Base-by-base conservation (phyloP, 495 filamentous ascomycete genomes). In the Lophium mytilinum region DNA sequence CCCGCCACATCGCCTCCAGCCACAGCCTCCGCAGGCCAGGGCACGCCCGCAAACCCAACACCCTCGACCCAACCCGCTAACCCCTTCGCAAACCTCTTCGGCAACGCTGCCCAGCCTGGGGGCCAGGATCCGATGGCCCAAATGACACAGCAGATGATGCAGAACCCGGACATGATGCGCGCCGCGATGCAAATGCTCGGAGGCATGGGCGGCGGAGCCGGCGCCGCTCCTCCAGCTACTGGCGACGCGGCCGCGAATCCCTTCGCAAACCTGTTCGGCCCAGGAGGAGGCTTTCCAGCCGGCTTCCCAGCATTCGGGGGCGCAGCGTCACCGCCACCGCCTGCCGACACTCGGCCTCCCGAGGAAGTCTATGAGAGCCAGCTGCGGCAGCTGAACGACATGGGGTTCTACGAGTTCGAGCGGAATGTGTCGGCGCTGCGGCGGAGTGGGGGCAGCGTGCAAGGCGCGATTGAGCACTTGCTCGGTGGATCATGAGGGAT, bases 391-490 rank as follows among this genome's bases (percentile, higher is more conserved):
- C 73, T 99, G 60, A 97, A 99, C 68, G 93, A 97, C 52, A 99
- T 99, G 94, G 94, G 94, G 4, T 97, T 99, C 70, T 95, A 83
- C 68, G 93, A 99, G 62, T 97, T 97, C 66, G 91, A 97, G 53
- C 70, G 86, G 66, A 99, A 99, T 60, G 81, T 99, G 37, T 81
- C 84, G 62, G 94, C 94, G 15, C 73, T 99, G 69, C 81, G 93
- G 72, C 79, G 90, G 60, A 83, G 87, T 54, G 94, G 94, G 0
- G 94, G 94, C 7, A 96, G 88, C 69, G 93, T 97, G 57, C 89
- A 97, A 69, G 94, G 92, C 3, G 94, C 94, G 11, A 83, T 97
- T 51, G 90, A 97, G 70, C 85, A 90, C 57, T 64, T 90, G 42
- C 69, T 90, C 42, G 57, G 58, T 37, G 65, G 64, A 12, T 30